These are phyloP conservation scores for Stachybotrys chlorohalonatus DNA, from an alignment of 2,329 filamentous ascomycete species.

Conservation along the genomic window DNA sequence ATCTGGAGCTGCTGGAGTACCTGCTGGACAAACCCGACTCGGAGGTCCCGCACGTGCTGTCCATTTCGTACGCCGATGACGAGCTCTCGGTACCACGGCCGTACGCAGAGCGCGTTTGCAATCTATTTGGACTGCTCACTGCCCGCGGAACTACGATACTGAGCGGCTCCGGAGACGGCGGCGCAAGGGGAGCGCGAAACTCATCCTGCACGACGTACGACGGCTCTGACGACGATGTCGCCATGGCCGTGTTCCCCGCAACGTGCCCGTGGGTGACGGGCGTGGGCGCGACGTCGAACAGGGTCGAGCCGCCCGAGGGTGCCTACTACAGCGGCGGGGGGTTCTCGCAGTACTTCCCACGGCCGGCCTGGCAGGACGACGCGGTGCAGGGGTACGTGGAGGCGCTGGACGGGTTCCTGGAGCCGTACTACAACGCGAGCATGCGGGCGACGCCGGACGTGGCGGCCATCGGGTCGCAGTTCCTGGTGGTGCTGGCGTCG, in stretches of 20 bases:
- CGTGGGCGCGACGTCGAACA: conserved; percentile 48
- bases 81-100: conserved; percentile 42
- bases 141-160: conserved; percentile 43
- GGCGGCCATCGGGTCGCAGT: conserved; percentile 48
- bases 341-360: conserved; percentile 41
- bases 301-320: conserved; percentile 26
- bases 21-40: conserved; percentile 34
- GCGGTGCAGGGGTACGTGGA: conserved; percentile 31
- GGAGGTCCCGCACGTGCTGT: conserved; percentile 45
- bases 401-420: conserved; percentile 30
- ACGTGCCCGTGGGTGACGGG: conserved; percentile 61
- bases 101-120: conserved; percentile 45
- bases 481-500: conserved; percentile 27
- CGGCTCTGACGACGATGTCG: conserved; percentile 43
- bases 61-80: conserved; percentile 50
- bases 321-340: conserved; percentile 40
- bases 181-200: conserved; percentile 30
- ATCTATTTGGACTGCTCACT: conserved; percentile 42
- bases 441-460: conserved; percentile 44
- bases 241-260: conserved; percentile 55
- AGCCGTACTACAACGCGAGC: conserved; percentile 31
- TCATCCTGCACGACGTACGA: conserved; percentile 51
- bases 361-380: conserved; percentile 34
- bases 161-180: conserved; percentile 42
- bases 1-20: conserved; percentile 42